Evolutionary conservation across 164 flowering plant genomes (phyloP).

Genomic region (Magnolia sinica): DNA sequence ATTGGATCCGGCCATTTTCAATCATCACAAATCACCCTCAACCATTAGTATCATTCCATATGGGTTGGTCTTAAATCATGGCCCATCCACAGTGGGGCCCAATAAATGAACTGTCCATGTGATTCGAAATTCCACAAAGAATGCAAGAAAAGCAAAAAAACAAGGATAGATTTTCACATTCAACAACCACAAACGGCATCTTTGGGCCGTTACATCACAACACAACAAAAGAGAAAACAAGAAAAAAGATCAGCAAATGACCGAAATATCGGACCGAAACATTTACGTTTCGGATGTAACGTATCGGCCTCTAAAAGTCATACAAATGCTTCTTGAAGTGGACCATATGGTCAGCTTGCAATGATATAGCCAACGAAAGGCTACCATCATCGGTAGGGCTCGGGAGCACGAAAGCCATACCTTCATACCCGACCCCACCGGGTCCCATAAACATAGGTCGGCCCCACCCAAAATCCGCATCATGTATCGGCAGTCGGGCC

Average conservation of each 20-base stretch:
- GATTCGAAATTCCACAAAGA: too few species aligned
- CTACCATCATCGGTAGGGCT: slow-evolving; percentile 39
- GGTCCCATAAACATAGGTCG: slow-evolving; percentile 42
- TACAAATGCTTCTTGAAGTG: slow-evolving; percentile 39
- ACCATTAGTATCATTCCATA: too few species aligned
- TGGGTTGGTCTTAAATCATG: too few species aligned
- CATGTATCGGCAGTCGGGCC: slow-evolving; percentile 26
- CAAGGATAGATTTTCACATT: too few species aligned
- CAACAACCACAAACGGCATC: too few species aligned
- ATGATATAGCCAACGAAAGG: slow-evolving; percentile 23
- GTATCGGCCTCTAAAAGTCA: background rate
- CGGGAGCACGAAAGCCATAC: slow-evolving; percentile 32
- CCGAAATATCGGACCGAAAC: background rate
- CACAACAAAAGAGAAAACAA: background rate
- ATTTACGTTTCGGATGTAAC: background rate
- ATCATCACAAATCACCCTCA: too few species aligned
- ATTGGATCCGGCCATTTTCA: too few species aligned
- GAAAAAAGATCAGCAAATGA: background rate
- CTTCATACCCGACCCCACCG: slow-evolving; percentile 29
- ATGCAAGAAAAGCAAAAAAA: too few species aligned
- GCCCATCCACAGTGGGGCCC: too few species aligned
- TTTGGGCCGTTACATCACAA: too few species aligned
- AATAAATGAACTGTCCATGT: too few species aligned
- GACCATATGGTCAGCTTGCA: slow-evolving; percentile 37
- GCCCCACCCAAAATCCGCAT: slow-evolving; percentile 53